Evolutionary conservation across 2,329 filamentous ascomycete genomes (phyloP).

Genomic region (Calonectria montana): DNA sequence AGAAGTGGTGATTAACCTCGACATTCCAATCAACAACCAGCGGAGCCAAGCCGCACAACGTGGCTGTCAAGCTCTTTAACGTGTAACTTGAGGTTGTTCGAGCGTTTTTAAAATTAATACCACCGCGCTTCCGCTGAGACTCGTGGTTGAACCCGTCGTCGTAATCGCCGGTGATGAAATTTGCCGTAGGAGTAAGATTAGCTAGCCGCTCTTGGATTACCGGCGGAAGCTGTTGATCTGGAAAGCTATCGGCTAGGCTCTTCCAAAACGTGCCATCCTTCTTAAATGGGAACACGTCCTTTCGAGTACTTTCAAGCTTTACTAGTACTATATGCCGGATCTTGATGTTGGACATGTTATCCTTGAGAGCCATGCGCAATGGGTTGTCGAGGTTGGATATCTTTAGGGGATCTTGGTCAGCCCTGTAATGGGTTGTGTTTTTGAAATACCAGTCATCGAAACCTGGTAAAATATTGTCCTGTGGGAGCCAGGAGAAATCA

Average conservation of each 20-base stretch:
- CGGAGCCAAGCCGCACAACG: not conserved
- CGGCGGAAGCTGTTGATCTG: slow-evolving; percentile 44
- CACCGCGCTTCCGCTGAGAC: not conserved
- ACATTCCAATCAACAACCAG: not conserved
- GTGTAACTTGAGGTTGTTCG: not conserved
- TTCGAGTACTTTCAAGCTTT: slow-evolving; percentile 55
- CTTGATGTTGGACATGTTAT: slow-evolving; percentile 39
- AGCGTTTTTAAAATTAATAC: not conserved
- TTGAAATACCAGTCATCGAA: slow-evolving; percentile 45
- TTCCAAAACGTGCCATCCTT: slow-evolving; percentile 50
- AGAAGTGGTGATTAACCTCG: not conserved
- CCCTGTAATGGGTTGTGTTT: slow-evolving; percentile 44
- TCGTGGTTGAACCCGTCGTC: not conserved
- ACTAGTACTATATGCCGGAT: slow-evolving; percentile 56
- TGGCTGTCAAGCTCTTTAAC: not conserved
- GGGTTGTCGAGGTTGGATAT: slow-evolving; percentile 50
- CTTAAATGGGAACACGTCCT: slow-evolving; percentile 56
- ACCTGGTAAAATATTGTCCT: slow-evolving; percentile 28
- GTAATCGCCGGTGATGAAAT: not conserved
- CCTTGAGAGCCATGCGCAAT: slow-evolving; percentile 37
- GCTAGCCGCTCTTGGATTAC: slow-evolving; percentile 38
- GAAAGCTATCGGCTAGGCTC: slow-evolving; percentile 40
- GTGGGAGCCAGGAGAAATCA: slow-evolving; percentile 43
- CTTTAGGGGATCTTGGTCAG: slow-evolving; percentile 50
- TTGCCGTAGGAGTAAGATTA: slow-evolving; percentile 32